Evolutionary conservation across 1,284 basidiomycete genomes (phyloP), one percentile per base, ranked within the genome.

Genomic region (Athelia psychrophila): DNA sequence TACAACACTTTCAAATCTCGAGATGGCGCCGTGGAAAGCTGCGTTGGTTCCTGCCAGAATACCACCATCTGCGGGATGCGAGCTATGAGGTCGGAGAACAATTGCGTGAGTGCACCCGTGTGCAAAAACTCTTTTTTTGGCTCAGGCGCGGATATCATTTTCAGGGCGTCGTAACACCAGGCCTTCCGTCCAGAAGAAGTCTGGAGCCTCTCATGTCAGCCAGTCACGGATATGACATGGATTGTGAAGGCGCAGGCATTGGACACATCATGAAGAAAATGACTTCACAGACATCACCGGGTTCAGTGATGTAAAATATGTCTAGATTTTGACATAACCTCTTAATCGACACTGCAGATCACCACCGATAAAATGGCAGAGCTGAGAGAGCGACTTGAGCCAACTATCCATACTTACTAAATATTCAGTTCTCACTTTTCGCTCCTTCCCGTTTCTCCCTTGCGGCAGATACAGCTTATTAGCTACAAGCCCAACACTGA

Each of bases 21-120:
- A 10, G 75, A 74, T 12, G 65, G 66, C 9, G 58, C 64, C 9
- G 68, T 74, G 19, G 50, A 54, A 12, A 22, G 64, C 1, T 81
- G 79, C 56, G 67, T 66, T 16, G 74, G 66, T 8, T 63, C 64
- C 19, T 81, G 79, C 64, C 75, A 75, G 56, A 67, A 65, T 12
- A 60, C 51, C 4, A 71, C 73, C 1, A 75, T 81, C 19, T 81
- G 79, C 58, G 72, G 73, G 51, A 61, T 80, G 52, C 66, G 78
- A n/a, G 75, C 76, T 2, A 60, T 78, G 56, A 65, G 79, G 38
- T 67, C 76, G 1, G 72, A 81, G 58, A 66, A 77, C 58, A 76
- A 75, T 51, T 82, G 80, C 55, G 79, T 80, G 61, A 51, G 76
- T 70, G 20, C 3, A 18, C 8, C n/a, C n/a, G 18, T 53, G 12